These are phyloP conservation scores for Croton laevigatus DNA, from an alignment of 441 rosid genomes.

Conservation along the genomic window DNA sequence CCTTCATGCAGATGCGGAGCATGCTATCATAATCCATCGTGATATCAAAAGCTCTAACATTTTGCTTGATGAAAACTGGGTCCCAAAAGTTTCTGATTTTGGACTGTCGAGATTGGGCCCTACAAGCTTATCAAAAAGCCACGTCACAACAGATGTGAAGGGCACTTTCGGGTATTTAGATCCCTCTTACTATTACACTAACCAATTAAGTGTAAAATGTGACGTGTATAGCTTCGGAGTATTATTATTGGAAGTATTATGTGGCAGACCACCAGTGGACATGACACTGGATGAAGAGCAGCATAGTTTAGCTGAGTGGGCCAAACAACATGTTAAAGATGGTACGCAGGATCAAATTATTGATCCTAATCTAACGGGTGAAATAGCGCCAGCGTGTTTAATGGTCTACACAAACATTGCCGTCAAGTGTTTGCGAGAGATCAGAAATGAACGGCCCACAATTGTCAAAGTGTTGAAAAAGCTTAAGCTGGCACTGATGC, in stretches of 20 bases:
- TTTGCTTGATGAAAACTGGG: constrained; percentile 20
- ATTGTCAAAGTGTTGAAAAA: constrained; percentile 14
- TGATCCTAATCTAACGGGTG: constrained; percentile 16
- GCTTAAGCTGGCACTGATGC: constrained; percentile 16
- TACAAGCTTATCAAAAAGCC: constrained; percentile 7
- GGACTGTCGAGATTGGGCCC: constrained; percentile 23
- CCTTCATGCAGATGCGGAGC: constrained; percentile 16
- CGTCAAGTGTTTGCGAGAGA: constrained; percentile 6
- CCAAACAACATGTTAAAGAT: constrained; percentile 7
- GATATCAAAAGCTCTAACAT: constrained; percentile 20
- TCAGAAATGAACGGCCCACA: constrained; percentile 15
- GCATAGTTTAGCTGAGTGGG: constrained; percentile 14
- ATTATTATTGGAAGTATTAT: constrained; percentile 18
- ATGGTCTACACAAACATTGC: constrained; percentile 14
- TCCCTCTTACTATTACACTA: constrained; percentile 17
- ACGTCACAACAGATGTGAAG: constrained; percentile 14
- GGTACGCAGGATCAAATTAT: constrained; percentile 11
- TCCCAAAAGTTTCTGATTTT: constrained; percentile 23
- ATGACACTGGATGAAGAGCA: constrained; percentile 15
- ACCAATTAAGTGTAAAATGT: constrained; percentile 17
- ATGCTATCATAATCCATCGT: constrained; percentile 14
- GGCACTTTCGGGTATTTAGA: constrained; percentile 20
- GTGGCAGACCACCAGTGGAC: constrained; percentile 12
- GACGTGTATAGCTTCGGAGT: constrained; percentile 21
- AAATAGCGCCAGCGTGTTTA: constrained; percentile 18